A percentile compares a stretch with the other conserved stretches of the same genome.
Conservation (phyloP, 2,329 filamentous ascomycete genomes). For the Orbilia quercus region DNA sequence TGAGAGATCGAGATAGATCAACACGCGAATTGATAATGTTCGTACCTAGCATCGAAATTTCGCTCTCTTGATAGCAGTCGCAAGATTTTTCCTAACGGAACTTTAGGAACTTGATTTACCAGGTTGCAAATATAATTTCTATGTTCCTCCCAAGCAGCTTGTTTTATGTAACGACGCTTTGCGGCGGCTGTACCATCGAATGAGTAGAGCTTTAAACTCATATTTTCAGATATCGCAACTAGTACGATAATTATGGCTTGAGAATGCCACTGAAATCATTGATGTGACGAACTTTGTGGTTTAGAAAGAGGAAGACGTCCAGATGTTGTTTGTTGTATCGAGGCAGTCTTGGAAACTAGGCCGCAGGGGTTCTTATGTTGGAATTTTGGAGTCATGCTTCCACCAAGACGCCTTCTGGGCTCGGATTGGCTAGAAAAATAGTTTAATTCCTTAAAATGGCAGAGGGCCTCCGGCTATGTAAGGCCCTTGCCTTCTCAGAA, state of each 20-base stretch:
- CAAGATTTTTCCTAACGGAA: not conserved
- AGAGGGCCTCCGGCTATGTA: not conserved
- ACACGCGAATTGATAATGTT: too few species aligned
- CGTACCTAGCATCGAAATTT: not conserved
- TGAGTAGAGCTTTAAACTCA: not conserved
- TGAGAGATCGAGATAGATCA: too few species aligned
- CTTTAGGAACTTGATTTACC: not conserved
- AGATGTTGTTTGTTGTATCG: too few species aligned
- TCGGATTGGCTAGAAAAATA: slow-evolving; percentile 7
- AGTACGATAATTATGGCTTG: too few species aligned
- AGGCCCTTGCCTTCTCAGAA: not conserved
- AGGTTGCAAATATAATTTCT: not conserved
- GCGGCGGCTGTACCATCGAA: not conserved
- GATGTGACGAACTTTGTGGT: too few species aligned
- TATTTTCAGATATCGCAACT: not conserved
- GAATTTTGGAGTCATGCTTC: not conserved
- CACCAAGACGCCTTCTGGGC: not conserved
- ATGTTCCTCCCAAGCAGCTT: not conserved
- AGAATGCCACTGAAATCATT: too few species aligned
- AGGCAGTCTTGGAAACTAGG: too few species aligned
- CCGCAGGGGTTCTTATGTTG: not conserved
- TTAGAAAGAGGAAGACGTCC: too few species aligned
- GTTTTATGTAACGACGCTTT: not conserved
- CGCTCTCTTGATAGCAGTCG: not conserved
- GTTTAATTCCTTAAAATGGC: slow-evolving; percentile 6